phyloP scores from a whole-genome alignment of 1,284 basidiomycete species.

The Porogramme epimiltina region DNA sequence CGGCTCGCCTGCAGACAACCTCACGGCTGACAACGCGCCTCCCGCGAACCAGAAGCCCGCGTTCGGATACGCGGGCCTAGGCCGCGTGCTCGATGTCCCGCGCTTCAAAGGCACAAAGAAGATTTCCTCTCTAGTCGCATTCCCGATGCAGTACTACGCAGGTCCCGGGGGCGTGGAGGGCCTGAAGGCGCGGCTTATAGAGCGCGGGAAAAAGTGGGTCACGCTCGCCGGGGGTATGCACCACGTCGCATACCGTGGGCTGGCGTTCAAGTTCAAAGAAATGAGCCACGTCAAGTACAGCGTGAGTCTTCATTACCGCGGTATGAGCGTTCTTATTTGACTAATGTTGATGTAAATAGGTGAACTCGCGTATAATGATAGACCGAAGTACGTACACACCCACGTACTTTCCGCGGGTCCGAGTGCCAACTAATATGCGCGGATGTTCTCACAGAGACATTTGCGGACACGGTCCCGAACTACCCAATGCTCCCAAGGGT shows the following conservation, averaged over 20 bases:
- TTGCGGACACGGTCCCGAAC: slow-evolving; percentile 32
- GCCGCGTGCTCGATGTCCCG: slow-evolving; percentile 42
- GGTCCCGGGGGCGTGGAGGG: slow-evolving; percentile 38
- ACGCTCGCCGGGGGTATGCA: slow-evolving; percentile 49
- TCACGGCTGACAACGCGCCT: slow-evolving; percentile 14
- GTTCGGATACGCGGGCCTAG: slow-evolving; percentile 42
- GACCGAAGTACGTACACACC: slow-evolving; percentile 44
- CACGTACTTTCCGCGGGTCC: background rate
- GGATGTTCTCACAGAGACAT: slow-evolving; percentile 23
- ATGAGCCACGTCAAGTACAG: slow-evolving; percentile 44
- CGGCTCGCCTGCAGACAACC: slow-evolving; percentile 28
- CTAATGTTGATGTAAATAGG: slow-evolving; percentile 15
- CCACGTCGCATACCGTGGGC: slow-evolving; percentile 55
- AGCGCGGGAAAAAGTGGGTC: slow-evolving; percentile 56
- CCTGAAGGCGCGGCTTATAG: slow-evolving; percentile 41
- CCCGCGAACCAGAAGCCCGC: slow-evolving; percentile 37
- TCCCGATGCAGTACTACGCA: slow-evolving; percentile 54
- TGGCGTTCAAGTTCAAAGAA: slow-evolving; percentile 24
- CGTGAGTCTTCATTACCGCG: slow-evolving; percentile 33
- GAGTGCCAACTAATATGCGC: slow-evolving; percentile 5
- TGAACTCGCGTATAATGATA: slow-evolving; percentile 52
- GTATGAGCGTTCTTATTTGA: background rate
- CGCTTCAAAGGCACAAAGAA: slow-evolving; percentile 46
- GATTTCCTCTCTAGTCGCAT: slow-evolving; percentile 51
- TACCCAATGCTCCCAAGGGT: slow-evolving; percentile 31